Evolutionary conservation across 2,329 filamentous ascomycete species (phyloP), one percentile per base, ranked within the genome.

Genomic region (Conoideocrella luteorostrata): DNA sequence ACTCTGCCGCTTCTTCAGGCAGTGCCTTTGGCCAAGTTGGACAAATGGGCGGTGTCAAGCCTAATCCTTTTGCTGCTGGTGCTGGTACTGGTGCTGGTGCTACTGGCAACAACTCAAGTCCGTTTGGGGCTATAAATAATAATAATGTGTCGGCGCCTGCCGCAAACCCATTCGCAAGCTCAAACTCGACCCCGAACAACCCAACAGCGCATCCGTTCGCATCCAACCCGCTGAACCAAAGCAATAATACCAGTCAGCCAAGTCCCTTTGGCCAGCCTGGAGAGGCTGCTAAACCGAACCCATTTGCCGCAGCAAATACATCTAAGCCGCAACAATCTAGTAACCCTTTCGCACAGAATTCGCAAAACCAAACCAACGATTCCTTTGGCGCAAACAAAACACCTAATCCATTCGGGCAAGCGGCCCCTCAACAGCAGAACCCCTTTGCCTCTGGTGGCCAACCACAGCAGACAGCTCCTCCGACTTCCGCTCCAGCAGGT

Each of bases 11-110:
- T 5, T 17, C 24, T 5, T 23, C 32, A 3, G 40, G 39, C 4
- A 41, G 39, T 36, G 55, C 53, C 3, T 64, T 64, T 47, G 61
- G 60, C 11, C 68, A 68, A 41, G 49, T 62, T 1, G 59, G 58
- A 28, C 56, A 63, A 26, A 52, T 67, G 26, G 66, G 66, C 2
- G 66, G 65, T 3, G 57, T 62, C 42, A 64, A 63, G 29, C 51
- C 62, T 7, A 71, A 61, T 41, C 63, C 65, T 3, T 70, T 70
- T 42, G 66, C 41, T 15, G 26, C 37, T 28, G 37, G 43, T 18
- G 44, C 38, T 6, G 45, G 50, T 15, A 26, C 37, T 28, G 37
- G 43, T 18, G 44, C 38, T 6, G 45, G 50, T 21, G 34, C 47
- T 22, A 32, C 54, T 7, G 56, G 48, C 22, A 28, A 39, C 30